phyloP scores from a whole-genome alignment of 371 early-diverging fungal species.

The Nosema granulosis region DNA sequence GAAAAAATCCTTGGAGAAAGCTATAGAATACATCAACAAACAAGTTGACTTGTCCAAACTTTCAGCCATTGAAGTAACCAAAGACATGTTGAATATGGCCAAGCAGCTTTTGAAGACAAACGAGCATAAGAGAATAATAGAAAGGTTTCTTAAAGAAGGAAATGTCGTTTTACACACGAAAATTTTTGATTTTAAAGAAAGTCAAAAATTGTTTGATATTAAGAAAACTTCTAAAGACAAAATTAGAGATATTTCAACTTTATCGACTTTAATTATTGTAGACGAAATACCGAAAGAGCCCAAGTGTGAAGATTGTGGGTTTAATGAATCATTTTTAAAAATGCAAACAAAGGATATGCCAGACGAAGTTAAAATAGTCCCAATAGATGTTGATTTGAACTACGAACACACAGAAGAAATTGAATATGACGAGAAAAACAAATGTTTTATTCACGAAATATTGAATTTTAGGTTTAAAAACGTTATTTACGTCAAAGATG shows the following conservation, averaged over 20 bases:
- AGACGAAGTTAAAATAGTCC: not conserved
- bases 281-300: not conserved
- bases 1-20: not conserved
- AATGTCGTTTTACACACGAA: not conserved
- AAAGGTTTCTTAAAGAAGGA: not conserved
- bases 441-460: not conserved
- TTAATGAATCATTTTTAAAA: not conserved
- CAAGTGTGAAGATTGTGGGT: not conserved
- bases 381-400: not conserved
- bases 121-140: not conserved
- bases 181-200: not conserved
- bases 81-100: not conserved
- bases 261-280: not conserved
- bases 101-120: not conserved
- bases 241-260: not conserved
- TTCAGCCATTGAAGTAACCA: not conserved
- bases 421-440: not conserved
- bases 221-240: not conserved
- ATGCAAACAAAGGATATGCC: too few relatives aligned
- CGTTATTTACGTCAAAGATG: not conserved
- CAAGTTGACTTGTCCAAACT: not conserved
- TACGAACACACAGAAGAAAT: not conserved
- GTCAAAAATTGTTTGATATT: not conserved
- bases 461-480: conserved; percentile 3
- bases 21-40: not conserved